These are phyloP conservation scores for Didymella pinodella DNA, from an alignment of 2,329 filamentous ascomycete genomes.

Conservation along the genomic window DNA sequence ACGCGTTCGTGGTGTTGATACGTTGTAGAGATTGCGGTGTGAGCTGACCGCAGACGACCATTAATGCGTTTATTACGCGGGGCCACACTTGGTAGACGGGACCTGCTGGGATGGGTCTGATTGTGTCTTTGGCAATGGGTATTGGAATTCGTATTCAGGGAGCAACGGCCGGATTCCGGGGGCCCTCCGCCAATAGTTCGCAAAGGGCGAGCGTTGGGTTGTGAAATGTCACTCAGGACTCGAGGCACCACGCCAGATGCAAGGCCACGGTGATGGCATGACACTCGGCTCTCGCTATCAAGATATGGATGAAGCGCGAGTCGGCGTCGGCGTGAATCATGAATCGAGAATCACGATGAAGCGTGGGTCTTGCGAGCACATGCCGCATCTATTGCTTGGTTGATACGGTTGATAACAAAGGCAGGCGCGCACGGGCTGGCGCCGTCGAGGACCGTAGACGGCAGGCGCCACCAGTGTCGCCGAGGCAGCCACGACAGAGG, in stretches of 20 bases:
- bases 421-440: constrained; percentile 13
- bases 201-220: neutral
- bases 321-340: neutral
- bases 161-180: constrained; percentile 4
- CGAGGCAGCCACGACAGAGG: constrained; percentile 6
- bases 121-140: constrained; percentile 12
- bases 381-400: constrained; percentile 12
- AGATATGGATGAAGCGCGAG: constrained; percentile 7
- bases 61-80: constrained; percentile 3
- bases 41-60: constrained; percentile 12
- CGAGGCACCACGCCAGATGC: constrained; percentile 8
- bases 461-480: constrained; percentile 15
- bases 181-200: constrained; percentile 11
- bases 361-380: constrained; percentile 16
- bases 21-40: constrained; percentile 5
- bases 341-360: neutral
- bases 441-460: constrained; percentile 7
- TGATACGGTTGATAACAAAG: constrained; percentile 14
- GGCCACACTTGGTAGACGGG: neutral
- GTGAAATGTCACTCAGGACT: constrained; percentile 13
- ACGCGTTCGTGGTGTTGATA: neutral
- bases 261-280: constrained; percentile 9
- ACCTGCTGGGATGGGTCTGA: constrained; percentile 5
- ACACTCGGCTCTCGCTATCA: neutral
- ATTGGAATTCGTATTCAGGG: constrained; percentile 15